Percentiles rank a stretch among this genome's conserved stretches.
Evolutionary conservation across 805 yeast species (phyloP).

Genomic region (Saturnispora galanensis): DNA sequence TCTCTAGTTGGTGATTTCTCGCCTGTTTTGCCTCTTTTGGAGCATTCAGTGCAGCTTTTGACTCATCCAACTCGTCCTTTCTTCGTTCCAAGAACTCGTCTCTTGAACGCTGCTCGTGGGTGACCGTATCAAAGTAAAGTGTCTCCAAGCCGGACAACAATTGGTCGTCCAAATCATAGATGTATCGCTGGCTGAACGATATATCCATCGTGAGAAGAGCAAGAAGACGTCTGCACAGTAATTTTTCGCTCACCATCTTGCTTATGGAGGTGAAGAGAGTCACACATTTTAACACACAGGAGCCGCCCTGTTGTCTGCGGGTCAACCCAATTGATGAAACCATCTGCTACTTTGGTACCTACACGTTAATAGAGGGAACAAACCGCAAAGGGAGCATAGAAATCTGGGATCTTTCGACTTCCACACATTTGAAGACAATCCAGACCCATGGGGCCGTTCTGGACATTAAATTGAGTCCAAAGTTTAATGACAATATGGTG

Average conservation of each 20-base stretch:
- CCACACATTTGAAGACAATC: conserved; percentile 11
- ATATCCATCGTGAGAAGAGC: conserved; percentile 1
- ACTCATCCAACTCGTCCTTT: conserved; percentile 9
- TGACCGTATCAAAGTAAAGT: conserved; percentile 44
- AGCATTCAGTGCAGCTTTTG: neutral
- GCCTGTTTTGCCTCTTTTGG: conserved; percentile 11
- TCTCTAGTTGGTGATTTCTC: conserved; percentile 3
- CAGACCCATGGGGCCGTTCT: conserved; percentile 55
- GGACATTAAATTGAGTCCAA: conserved; percentile 62
- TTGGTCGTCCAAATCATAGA: conserved; percentile 35
- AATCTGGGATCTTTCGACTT: conserved; percentile 20
- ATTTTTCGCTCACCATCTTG: neutral
- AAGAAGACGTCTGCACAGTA: neutral
- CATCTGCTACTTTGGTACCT: conserved; percentile 65
- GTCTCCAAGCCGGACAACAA: conserved; percentile 39
- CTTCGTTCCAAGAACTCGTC: conserved; percentile 14
- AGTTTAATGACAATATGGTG: conserved; percentile 20
- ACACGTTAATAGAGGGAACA: conserved; percentile 55
- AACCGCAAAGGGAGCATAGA: conserved; percentile 55
- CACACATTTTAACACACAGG: conserved; percentile 32
- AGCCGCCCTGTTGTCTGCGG: conserved; percentile 81
- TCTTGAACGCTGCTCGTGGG: conserved; percentile 26
- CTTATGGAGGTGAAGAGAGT: conserved; percentile 15
- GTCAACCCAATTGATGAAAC: conserved; percentile 42
- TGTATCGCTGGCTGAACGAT: conserved; percentile 31